These are phyloP conservation scores for Aureobasidium subglaciale DNA, from an alignment of 2,329 filamentous ascomycete species.

Conservation along the genomic window DNA sequence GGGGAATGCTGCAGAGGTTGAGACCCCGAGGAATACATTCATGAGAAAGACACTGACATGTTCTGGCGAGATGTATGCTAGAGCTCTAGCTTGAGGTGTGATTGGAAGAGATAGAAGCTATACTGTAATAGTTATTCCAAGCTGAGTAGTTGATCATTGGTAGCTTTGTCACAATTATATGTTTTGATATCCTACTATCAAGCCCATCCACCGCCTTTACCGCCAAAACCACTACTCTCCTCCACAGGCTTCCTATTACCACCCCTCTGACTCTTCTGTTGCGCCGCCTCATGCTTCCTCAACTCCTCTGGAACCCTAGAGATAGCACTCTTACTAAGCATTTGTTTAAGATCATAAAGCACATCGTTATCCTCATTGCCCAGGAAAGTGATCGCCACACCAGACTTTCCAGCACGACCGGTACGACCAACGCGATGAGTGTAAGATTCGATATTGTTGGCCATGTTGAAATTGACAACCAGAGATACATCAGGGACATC, in stretches of 20 bases:
- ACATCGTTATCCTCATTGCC: slow-evolving; percentile 84
- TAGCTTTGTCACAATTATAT: no score
- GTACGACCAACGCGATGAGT: slow-evolving; percentile 96
- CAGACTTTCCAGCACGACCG: slow-evolving; percentile 92
- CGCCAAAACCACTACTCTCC: slow-evolving; percentile 29
- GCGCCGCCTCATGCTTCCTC: slow-evolving; percentile 81
- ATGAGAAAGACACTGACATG: no score
- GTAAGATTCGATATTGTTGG: slow-evolving; percentile 83
- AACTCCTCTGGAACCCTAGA: slow-evolving; percentile 88
- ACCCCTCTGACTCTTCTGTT: slow-evolving; percentile 66
- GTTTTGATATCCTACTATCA: no score
- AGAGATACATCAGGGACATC: slow-evolving; percentile 90
- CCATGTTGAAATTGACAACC: slow-evolving; percentile 99
- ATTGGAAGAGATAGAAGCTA: no score
- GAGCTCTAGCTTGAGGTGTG: no score
- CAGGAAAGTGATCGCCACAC: slow-evolving; percentile 92
- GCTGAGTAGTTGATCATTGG: no score
- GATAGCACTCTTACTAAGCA: slow-evolving; percentile 83
- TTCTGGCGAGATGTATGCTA: no score
- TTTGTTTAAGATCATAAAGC: slow-evolving; percentile 87
- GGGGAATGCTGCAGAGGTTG: no score
- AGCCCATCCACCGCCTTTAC: slow-evolving; percentile 29
- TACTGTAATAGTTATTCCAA: no score
- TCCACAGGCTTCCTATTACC: slow-evolving; percentile 26
- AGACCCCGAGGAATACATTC: no score